Base-by-base conservation (phyloP, 1,284 basidiomycete species). In the Polyporus tsugae region DNA sequence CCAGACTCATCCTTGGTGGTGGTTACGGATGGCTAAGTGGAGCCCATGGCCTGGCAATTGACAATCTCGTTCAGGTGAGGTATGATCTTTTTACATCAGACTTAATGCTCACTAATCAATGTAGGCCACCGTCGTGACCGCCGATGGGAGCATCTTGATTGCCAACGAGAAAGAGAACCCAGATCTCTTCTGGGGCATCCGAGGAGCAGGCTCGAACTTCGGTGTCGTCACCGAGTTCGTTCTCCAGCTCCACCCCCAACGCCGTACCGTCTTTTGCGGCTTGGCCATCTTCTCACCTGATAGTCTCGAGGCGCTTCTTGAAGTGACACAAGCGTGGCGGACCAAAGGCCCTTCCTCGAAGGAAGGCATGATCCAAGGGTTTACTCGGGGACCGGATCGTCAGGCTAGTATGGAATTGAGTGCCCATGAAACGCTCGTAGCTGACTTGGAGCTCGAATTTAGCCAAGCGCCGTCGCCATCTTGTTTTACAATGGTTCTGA, bases 21-120 rank as follows among this genome's bases (percentile, higher is more conserved):
- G 89, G 89, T 0, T 88, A 84, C 71, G 89, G 89, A 3, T 89
- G 81, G 81, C 80, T 89, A 3, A 84, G 81, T 41, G 80, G 82
- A 2, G 74, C 80, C n/a, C 80, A 88, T 76, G 89, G 89, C 0
- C 80, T 89, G 11, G 82, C 80, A 0, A 80, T 90, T 61, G 89
- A 91, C 73, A 88, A 88, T 68, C 79, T 90, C 44, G 78, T 85
- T 11, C 78, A 86, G 75, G 86, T 85, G 0, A 6, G 5, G 9
- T 25, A 15, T 29, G 6, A 35, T 36, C 25, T 22, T 29, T 4
- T n/a, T 17, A 25, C 5, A 3, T 22, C 35, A 5, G 4, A 3
- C 19, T 41, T 59, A 25, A 17, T 46, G 44, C 35, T 57, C 19
- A 57, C 36, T 49, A 9, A 11, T 10, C 11, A 29, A 29, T 39